Evolutionary conservation across 805 yeast genomes (phyloP), one percentile per base, ranked within the genome.

Genomic region (Candida ficus): DNA sequence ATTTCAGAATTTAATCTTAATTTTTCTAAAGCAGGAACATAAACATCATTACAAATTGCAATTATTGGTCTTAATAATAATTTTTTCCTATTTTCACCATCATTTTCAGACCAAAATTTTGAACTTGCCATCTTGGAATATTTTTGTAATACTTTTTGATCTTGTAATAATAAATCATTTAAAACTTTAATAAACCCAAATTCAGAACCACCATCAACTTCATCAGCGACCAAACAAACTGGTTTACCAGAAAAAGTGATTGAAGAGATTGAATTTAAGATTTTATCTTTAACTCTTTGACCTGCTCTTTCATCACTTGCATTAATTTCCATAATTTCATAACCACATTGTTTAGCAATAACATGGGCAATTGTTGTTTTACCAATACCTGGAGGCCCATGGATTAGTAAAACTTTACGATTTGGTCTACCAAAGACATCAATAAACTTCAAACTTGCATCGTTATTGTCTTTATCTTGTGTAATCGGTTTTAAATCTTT

Each of bases 311-410:
- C 88, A 53, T 81, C 89, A 59, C 84, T 76, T 6, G 98, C 96
- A 62, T 91, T 91, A 45, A 91, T 73, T 53, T 91, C 99, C 49
- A 83, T 72, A 0, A 84, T 74, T 34, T 79, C 77, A 57, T 84
- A 91, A 0, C 95, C 95, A 29, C 85, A 74, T 48, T 86, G 95
- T 34, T 70, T 71, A 4, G 96, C 93, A 28, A 89, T 72, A 2
- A 88, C 76, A 54, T 90, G 96, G 0, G 91, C 91, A 7, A 90
- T 83, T 4, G 87, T 81, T 6, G 95, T 84, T 52, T 84, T 84
- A 19, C 95, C 95, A 37, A 82, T 81, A 27, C 95, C 95, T 0
- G 95, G 95, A 5, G 95, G 93, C 0, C 99, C 99, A 57, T 83
- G 88, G 10, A 93, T 73, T 30, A 93, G 64, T 17, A 93, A 57